Base-by-base conservation (phyloP, 2,329 filamentous ascomycete genomes). In the Ophiosphaerella narmari region DNA sequence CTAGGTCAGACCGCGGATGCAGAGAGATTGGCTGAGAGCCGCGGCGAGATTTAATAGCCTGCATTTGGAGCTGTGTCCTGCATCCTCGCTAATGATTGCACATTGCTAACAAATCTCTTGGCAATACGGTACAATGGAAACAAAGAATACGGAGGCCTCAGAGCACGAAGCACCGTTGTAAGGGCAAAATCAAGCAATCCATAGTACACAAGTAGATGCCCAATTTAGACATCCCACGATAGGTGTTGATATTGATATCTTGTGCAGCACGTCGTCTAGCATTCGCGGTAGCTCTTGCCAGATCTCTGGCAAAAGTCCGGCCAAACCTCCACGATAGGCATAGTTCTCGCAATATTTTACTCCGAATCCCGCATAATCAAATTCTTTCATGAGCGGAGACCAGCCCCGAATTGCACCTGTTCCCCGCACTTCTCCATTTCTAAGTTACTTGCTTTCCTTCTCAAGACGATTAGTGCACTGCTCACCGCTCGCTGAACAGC, bases 351-450 rank as follows among this genome's bases (percentile, higher is more conserved):
- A 51, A 13, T 37, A 34, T 38, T 46, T 54, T 58, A 39, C 34
- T 43, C 55, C 54, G 57, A 58, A 54, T 52, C 52, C 54, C 57
- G 50, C 54, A 48, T 40, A 50, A 47, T 24, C 24, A 41, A 47
- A 29, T 29, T 44, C 46, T 35, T 46, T 33, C 26, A 46, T 24
- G 29, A 33, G 47, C 50, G 52, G 57, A 56, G 46, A 43, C 43
- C 46, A 36, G 39, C 43, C 52, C 45, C 41, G 24, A 55, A 42
- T n/a, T 29, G 36, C 14, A 41, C 31, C 16, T 45, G 18, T 35
- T 16, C 31, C 51, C 51, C 52, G 46, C 52, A 39, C 39, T 35
- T 40, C 43, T 34, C 39, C 42, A 14, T 24, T 54, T 24, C 42
- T 39, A 54, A 46, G 40, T 36, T 46, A 31, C 16, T 11, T 29